These are phyloP conservation scores for Magnusiomyces sp. DNA, from an alignment of 1,139 yeast genomes.

Conservation along the genomic window DNA sequence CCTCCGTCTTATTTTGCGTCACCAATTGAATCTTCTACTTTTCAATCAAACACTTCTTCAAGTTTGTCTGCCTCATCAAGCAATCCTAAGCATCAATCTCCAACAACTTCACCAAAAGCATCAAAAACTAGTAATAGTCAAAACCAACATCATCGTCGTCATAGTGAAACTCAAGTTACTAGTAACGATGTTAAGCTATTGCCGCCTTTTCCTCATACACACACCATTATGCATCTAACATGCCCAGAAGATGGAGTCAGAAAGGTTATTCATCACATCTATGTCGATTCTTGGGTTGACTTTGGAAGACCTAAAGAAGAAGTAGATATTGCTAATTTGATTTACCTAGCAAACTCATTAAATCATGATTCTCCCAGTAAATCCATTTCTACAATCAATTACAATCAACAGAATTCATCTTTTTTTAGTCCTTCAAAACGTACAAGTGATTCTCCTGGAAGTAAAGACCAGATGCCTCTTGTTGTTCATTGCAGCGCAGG, in stretches of 20 bases:
- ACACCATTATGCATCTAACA: constrained; percentile 2
- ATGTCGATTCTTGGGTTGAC: constrained; percentile 44
- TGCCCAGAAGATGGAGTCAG: constrained; percentile 5
- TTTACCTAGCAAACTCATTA: constrained; percentile 26
- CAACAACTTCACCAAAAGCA: not conserved
- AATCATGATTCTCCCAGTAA: no score
- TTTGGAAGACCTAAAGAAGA: constrained; percentile 8
- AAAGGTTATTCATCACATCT: constrained; percentile 40
- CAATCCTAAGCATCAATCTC: not conserved
- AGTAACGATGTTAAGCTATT: no score
- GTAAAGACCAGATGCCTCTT: constrained; percentile 25
- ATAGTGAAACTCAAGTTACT: not conserved
- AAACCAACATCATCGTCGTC: no score
- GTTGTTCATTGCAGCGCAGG: constrained; percentile 79
- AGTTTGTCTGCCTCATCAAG: not conserved
- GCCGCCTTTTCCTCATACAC: constrained; percentile 5
- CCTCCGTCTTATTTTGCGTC: not conserved
- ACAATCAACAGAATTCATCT: not conserved
- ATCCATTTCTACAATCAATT: no score
- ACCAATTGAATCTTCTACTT: not conserved
- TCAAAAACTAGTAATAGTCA: not conserved
- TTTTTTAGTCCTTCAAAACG: not conserved
- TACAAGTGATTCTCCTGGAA: not conserved
- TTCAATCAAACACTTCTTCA: not conserved
- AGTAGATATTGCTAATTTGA: constrained; percentile 34